phyloP scores from a whole-genome alignment of 2,329 filamentous ascomycete genomes.

The Talaromyces sp. region DNA sequence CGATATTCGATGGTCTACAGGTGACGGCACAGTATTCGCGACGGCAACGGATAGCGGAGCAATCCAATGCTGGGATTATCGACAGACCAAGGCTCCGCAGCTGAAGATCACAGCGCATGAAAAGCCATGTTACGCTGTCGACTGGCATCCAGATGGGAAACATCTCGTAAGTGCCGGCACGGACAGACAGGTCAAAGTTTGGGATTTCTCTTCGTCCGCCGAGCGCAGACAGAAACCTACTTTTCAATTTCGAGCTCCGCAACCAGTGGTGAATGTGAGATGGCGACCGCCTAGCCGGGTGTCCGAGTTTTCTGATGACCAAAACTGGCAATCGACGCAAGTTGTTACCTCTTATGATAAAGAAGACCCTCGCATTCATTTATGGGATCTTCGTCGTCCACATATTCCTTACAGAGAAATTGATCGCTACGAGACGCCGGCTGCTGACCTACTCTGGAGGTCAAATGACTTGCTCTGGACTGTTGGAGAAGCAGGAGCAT shows the following conservation, averaged over 20 bases:
- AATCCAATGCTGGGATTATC: constrained; percentile 64
- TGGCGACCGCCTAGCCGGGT: constrained; percentile 63
- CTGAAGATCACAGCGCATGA: constrained; percentile 63
- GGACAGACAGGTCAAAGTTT: constrained; percentile 63
- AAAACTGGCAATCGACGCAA: constrained; percentile 61
- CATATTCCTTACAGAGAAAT: constrained; percentile 63
- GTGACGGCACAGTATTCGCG: constrained; percentile 61
- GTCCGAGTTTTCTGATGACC: constrained; percentile 51
- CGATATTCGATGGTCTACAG: constrained; percentile 65
- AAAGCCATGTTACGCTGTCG: constrained; percentile 60
- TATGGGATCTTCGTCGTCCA: constrained; percentile 65
- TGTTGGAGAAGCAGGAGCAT: constrained; percentile 60
- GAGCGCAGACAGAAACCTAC: constrained; percentile 59
- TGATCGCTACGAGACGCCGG: constrained; percentile 54
- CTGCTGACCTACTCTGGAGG: constrained; percentile 63
- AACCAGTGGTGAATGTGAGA: constrained; percentile 61
- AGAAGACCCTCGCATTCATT: constrained; percentile 59
- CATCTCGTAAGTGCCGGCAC: constrained; percentile 63
- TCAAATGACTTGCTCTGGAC: constrained; percentile 65
- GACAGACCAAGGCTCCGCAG: constrained; percentile 56
- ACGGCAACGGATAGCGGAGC: constrained; percentile 64
- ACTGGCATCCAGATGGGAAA: constrained; percentile 67
- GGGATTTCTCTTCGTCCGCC: constrained; percentile 60
- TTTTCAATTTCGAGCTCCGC: constrained; percentile 59
- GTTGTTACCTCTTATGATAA: constrained; percentile 62